Percentiles rank a stretch among this genome's conserved stretches.
phyloP scores from a whole-genome alignment of 2,329 filamentous ascomycete genomes.

The Exophiala viscosa region DNA sequence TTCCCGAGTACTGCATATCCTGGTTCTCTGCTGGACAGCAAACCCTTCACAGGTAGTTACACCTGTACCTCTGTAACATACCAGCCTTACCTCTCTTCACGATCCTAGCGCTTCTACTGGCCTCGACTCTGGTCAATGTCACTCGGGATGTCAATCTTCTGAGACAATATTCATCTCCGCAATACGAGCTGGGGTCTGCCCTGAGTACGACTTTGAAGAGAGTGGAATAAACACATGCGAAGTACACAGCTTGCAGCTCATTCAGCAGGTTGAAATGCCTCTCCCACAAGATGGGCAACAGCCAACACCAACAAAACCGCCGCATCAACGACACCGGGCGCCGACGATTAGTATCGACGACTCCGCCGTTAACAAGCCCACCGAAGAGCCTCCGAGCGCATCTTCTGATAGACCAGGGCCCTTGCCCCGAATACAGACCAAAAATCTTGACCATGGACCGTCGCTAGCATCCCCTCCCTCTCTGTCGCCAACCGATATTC shows the following conservation, averaged over 20 bases:
- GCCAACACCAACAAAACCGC: conserved; percentile 11
- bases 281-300: conserved; percentile 14
- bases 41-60: too few species aligned
- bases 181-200: neutral
- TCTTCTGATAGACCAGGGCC: conserved; percentile 34
- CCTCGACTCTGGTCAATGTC: too few species aligned
- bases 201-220: neutral
- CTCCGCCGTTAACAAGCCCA: conserved; percentile 38
- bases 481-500: conserved; percentile 48
- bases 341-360: conserved; percentile 58
- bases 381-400: conserved; percentile 12
- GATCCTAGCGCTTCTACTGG: too few species aligned
- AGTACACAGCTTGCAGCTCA: neutral
- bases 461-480: conserved; percentile 32
- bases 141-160: too few species aligned
- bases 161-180: too few species aligned
- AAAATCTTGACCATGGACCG: conserved; percentile 35
- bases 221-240: neutral
- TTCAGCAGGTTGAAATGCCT: conserved; percentile 11
- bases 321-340: conserved; percentile 33
- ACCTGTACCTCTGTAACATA: too few species aligned
- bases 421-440: conserved; percentile 38
- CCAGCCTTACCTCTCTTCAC: too few species aligned
- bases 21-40: too few species aligned
- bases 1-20: too few species aligned